Evolutionary conservation across 208 protist genomes (phyloP), one percentile per base, ranked within the genome.

Genomic region (Crithidia acanthocephali): DNA sequence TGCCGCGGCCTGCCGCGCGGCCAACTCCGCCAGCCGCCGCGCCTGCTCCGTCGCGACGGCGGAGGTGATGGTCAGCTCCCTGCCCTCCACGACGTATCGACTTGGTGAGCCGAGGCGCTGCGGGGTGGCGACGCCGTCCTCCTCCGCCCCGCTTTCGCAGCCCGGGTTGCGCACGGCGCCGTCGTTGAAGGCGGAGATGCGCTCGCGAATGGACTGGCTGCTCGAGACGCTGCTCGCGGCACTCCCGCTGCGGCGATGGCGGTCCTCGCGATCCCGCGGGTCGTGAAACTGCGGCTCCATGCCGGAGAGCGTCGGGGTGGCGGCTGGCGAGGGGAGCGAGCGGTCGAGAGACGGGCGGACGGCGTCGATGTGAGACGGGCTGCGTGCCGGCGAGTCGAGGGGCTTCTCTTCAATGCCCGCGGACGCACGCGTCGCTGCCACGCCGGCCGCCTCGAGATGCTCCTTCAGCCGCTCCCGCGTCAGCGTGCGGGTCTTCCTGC

Each of bases 111-210:
- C 6, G 20, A 18, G 8, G 7, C 18, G 57, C 45, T 40, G 35
- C 11, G 25, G 35, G 8, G 35, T 40, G 35, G 32, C 25, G 20
- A 16, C 37, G 5, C 35, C 53, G 37, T 1, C 44, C 33, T 44
- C 63, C 20, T 56, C 61, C 25, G 20, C 56, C 23, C 40, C 55
- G 28, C 0, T 32, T 6, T 6, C 6, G 55, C 11, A 52, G 45
- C 11, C 35, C 23, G 56, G 32, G 51, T 63, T 68, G 30, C 15
- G 51, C 48, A 57, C 66, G 9, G n/a, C 40, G 4, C 52, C 59
- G 1, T 68, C 72, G 66, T 78, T 63, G 65, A 68, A 72, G 65
- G 51, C 65, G 18, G 22, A 18, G 32, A 68, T 72, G 58, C 64
- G n/a, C 42, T 64, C 72, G 16, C 40, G 47, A 40, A 77, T 47